A percentile compares a stretch with the other conserved stretches of the same genome.
phyloP scores from a whole-genome alignment of 164 flowering plant genomes.

The Liriodendron chinense region DNA sequence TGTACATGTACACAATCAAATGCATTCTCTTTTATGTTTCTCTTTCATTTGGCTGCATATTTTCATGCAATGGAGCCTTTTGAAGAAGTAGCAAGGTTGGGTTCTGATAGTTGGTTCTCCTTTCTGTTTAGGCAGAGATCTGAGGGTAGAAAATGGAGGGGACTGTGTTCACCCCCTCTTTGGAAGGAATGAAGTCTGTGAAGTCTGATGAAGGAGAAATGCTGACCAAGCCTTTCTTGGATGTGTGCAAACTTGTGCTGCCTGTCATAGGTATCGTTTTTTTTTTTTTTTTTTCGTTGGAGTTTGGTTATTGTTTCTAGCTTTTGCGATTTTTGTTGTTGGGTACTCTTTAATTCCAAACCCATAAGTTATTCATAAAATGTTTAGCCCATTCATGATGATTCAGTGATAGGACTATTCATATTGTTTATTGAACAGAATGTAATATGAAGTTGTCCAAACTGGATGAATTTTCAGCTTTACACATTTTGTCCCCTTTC shows the following conservation, averaged over 20 bases:
- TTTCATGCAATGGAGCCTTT: neutral
- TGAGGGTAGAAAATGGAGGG: slow-evolving; percentile 50
- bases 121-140: slow-evolving; percentile 17
- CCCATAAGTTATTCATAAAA: neutral
- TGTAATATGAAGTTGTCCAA: neutral
- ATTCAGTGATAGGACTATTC: neutral
- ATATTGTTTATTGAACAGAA: neutral
- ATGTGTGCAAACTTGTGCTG: slow-evolving; percentile 74
- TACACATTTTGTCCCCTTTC: neutral
- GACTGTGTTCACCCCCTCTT: slow-evolving; percentile 57
- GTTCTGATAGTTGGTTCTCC: neutral
- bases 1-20: neutral
- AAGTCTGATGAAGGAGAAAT: slow-evolving; percentile 65
- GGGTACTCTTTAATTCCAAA: neutral
- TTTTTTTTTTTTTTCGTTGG: neutral
- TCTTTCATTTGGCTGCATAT: neutral
- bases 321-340: neutral
- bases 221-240: slow-evolving; percentile 84
- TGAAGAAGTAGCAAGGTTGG: neutral
- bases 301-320: too few relatives aligned
- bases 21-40: neutral
- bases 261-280: slow-evolving; percentile 65
- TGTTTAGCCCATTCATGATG: neutral
- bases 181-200: slow-evolving; percentile 73
- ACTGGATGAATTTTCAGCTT: too few relatives aligned